phyloP scores from a whole-genome alignment of 306 rosid genomes.

The Dryas drummondii region DNA sequence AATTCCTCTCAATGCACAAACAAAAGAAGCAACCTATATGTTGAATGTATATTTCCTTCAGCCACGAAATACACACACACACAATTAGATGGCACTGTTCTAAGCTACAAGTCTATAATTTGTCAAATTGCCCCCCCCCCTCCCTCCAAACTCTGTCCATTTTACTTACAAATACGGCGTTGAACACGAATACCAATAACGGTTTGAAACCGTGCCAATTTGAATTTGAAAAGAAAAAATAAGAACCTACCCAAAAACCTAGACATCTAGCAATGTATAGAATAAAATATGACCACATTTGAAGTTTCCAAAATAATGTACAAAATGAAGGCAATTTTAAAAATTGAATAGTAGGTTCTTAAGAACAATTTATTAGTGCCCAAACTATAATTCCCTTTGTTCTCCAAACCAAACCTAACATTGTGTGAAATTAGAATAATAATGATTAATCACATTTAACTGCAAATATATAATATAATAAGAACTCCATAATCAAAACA shows the following conservation, averaged over 20 bases:
- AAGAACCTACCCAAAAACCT: not conserved
- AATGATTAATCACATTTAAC: not conserved
- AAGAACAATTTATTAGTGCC: not conserved
- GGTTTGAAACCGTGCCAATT: not conserved
- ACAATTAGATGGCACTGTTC: no score
- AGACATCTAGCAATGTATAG: not conserved
- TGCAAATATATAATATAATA: conserved; percentile 9
- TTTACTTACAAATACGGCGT: not conserved
- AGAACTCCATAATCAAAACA: not conserved
- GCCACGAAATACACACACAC: no score
- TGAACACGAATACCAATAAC: not conserved
- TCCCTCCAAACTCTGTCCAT: not conserved
- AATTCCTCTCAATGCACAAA: not conserved
- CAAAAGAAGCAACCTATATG: not conserved
- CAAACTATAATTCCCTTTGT: not conserved
- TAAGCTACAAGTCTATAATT: not conserved
- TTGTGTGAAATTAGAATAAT: not conserved
- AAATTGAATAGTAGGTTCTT: not conserved
- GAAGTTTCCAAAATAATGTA: not conserved
- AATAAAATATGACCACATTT: not conserved
- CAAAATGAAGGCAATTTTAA: not conserved
- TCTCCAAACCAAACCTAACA: not conserved
- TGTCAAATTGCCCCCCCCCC: not conserved
- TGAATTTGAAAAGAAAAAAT: not conserved
- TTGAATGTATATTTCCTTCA: not conserved